A percentile compares a stretch with the other conserved stretches of the same genome.
phyloP scores from a whole-genome alignment of 768 basidiomycete genomes.

The Pholiota microspora region DNA sequence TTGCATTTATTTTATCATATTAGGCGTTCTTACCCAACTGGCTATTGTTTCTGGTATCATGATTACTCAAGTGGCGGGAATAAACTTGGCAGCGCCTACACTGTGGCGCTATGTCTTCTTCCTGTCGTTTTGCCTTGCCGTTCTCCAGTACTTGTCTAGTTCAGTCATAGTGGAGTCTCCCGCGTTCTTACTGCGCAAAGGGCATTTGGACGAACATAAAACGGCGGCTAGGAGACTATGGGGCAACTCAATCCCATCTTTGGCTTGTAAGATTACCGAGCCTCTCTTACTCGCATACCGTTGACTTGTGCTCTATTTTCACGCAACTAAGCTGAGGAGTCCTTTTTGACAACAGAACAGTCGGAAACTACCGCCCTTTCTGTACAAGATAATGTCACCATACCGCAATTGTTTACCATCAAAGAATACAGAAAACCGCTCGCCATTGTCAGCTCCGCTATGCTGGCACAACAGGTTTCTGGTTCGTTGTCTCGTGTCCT shows the following conservation, averaged over 20 bases:
- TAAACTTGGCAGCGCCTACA: conserved; percentile 65
- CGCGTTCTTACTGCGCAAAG: conserved; percentile 55
- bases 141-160: conserved; percentile 55
- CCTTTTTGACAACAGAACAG: conserved; percentile 33
- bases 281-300: not conserved
- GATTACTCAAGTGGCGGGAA: conserved; percentile 77
- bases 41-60: conserved; percentile 86
- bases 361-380: conserved; percentile 25
- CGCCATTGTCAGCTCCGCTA: conserved; percentile 63
- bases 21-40: conserved; percentile 80
- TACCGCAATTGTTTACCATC: conserved; percentile 50
- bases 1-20: not conserved
- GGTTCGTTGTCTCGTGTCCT: conserved; percentile 37
- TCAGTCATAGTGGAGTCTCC: conserved; percentile 68
- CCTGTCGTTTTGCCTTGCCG: conserved; percentile 55
- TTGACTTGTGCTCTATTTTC: too few relatives aligned
- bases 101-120: conserved; percentile 73
- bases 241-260: conserved; percentile 31
- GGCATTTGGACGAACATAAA: conserved; percentile 48
- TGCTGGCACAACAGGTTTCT: conserved; percentile 79
- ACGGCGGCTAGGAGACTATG: conserved; percentile 51
- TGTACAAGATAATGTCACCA: conserved; percentile 34
- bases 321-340: conserved; percentile 34
- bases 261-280: conserved; percentile 24
- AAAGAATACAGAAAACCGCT: conserved; percentile 62